Evolutionary conservation across 148 eudicot genomes (phyloP).

Genomic region (Chenopodium quinoa): DNA sequence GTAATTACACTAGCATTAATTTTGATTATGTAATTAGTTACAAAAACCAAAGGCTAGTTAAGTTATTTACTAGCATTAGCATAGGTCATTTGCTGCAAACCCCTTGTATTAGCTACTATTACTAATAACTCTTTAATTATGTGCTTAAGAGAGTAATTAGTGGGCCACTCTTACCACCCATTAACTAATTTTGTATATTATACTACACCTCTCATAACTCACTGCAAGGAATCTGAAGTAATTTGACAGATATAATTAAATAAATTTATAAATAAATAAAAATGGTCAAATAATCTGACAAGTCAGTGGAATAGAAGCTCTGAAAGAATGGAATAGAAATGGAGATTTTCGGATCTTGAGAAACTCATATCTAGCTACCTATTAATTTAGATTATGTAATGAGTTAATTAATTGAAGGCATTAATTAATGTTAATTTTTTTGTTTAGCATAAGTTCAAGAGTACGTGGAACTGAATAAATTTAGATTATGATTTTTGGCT

Average conservation of each 20-base stretch:
- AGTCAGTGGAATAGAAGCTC: constrained; percentile 70
- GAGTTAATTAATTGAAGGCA: neutral
- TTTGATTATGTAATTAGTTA: too few relatives aligned
- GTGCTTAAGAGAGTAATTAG: neutral
- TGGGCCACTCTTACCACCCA: constrained; percentile 6
- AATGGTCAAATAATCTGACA: constrained; percentile 48
- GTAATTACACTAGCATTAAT: too few relatives aligned
- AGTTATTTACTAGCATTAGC: too few relatives aligned
- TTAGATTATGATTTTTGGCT: constrained; percentile 23
- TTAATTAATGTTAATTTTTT: constrained; percentile 5
- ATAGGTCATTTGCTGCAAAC: too few relatives aligned
- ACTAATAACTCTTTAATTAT: neutral
- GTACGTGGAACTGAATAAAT: neutral
- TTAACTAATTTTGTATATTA: neutral
- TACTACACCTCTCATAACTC: neutral
- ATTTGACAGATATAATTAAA: constrained; percentile 1
- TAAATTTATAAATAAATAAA: neutral
- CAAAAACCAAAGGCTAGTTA: too few relatives aligned
- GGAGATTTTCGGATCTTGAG: constrained; percentile 50
- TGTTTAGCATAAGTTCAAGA: neutral
- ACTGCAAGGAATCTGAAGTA: constrained; percentile 4
- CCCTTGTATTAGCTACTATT: neutral
- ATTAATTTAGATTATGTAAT: neutral
- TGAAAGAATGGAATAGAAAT: constrained; percentile 60
- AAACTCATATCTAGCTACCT: constrained; percentile 19